Evolutionary conservation across 805 yeast species (phyloP).

Genomic region (Kregervanrija pseudodelftensis): DNA sequence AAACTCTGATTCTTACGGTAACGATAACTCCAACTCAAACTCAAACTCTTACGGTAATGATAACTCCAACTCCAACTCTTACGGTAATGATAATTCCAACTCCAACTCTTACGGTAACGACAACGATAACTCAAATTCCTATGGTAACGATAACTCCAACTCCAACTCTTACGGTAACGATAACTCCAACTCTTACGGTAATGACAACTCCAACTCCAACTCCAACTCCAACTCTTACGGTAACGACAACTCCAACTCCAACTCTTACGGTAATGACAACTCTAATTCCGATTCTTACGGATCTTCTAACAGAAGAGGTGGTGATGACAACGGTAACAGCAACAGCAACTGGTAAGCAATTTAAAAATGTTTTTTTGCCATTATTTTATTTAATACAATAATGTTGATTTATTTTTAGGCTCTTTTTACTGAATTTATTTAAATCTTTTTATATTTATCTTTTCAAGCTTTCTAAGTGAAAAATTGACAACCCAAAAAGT

Average conservation of each 20-base stretch:
- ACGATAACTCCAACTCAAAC: conserved; percentile 21
- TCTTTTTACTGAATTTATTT: too few relatives aligned
- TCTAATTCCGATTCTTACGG: conserved; percentile 11
- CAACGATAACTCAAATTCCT: conserved; percentile 26
- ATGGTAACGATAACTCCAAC: conserved; percentile 24
- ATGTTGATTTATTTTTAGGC: conserved; percentile 1
- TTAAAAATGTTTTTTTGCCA: not conserved
- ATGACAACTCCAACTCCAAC: too few relatives aligned
- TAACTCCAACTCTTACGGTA: conserved; percentile 26
- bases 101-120: conserved; percentile 17
- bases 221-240: conserved; percentile 11
- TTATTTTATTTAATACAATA: not conserved
- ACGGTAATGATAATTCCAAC: conserved; percentile 21
- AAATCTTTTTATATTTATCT: too few relatives aligned
- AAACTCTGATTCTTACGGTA: conserved; percentile 17
- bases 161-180: conserved; percentile 22
- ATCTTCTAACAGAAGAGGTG: conserved; percentile 1
- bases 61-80: conserved; percentile 18
- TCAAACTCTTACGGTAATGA: conserved; percentile 16
- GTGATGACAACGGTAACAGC: conserved; percentile 16
- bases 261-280: conserved; percentile 18
- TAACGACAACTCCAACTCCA: conserved; percentile 14
- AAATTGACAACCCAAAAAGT: too few relatives aligned
- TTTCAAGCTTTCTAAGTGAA: too few relatives aligned
- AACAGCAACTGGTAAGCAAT: conserved; percentile 12